These are phyloP conservation scores for Tulasnella sp. DNA, from an alignment of 768 basidiomycete genomes.

Conservation along the genomic window DNA sequence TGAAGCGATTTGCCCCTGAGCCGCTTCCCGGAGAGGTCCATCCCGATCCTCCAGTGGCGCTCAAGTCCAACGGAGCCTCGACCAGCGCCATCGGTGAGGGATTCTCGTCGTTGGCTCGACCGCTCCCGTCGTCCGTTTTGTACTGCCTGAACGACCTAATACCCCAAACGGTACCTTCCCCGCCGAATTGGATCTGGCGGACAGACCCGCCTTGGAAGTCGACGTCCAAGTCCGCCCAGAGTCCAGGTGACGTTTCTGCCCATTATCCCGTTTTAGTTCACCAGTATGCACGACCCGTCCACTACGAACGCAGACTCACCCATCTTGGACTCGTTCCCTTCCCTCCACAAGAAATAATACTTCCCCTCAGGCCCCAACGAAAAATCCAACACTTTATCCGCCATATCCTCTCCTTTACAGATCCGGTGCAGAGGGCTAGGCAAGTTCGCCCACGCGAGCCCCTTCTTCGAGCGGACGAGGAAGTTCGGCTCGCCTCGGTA, in stretches of 20 bases:
- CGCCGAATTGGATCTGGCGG: not conserved
- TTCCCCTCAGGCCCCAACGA: not conserved
- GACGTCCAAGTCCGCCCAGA: not conserved
- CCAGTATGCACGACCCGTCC: not conserved
- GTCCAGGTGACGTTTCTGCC: not conserved
- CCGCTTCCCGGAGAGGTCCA: not conserved
- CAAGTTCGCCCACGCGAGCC: not conserved
- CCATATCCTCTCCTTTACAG: not conserved
- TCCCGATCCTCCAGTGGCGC: not conserved
- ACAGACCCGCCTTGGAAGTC: not conserved
- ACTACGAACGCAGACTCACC: not conserved
- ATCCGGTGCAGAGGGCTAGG: not conserved
- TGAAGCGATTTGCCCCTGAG: not conserved
- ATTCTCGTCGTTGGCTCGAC: not conserved
- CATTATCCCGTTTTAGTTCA: not conserved
- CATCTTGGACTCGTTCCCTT: conserved; percentile 6
- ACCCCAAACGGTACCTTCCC: conserved; percentile 1
- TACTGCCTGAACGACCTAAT: conserved; percentile 5
- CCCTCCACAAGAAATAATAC: not conserved
- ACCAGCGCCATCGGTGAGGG: not conserved
- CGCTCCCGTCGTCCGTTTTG: not conserved
- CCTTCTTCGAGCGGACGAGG: conserved; percentile 4
- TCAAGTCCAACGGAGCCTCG: not conserved
- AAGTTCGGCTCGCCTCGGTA: not conserved
- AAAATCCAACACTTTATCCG: not conserved